Evolutionary conservation across 139 green algal genomes (phyloP), one percentile per base, ranked within the genome.

Genomic region (Astrephomene gubernaculifera): DNA sequence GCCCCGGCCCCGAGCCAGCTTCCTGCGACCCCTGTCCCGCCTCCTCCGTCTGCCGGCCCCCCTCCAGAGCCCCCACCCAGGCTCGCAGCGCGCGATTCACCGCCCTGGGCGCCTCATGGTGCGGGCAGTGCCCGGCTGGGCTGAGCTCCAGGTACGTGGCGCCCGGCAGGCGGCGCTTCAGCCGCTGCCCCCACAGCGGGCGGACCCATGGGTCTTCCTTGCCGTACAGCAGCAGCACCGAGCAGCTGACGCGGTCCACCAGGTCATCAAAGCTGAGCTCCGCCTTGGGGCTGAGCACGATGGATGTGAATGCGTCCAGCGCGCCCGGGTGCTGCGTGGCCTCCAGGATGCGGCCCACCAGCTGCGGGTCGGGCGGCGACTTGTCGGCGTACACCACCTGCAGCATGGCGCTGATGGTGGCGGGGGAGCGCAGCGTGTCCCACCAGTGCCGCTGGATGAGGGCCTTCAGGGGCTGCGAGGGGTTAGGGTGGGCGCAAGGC

Each of bases 141-240:
- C 53, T 81, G 39, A 96, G 68, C 87, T 96, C 93, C 41, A 90
- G 90, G 87, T 94, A 95, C 21, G 64, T 25, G 67, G 87, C 72
- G 33, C 2, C 21, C n/a, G 65, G 57, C 38, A 84, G 67, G 17
- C 60, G 49, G 19, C 71, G 60, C 44, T 68, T 82, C 35, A 82
- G 72, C 9, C 73, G 60, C 85, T 87, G 89, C 3, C 89, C 93
- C 93, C 93, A 96, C 74, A 94, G 29, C 25, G 92, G 92, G 72
- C 92, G 86, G 35, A 96, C 91, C 93, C 93, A 95, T 25, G 92
- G 93, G 80, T 95, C 93, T n/a, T 95, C 90, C 69, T 79, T 71
- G 39, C 89, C 79, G 53, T 89, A 89, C 21, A 73, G 63, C 52
- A 91, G 78, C 60, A 68, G 63, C 43, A 87, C 49, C 52, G 82